Evolutionary conservation across 1,284 basidiomycete species (phyloP).

Genomic region (Agaricales sp.): DNA sequence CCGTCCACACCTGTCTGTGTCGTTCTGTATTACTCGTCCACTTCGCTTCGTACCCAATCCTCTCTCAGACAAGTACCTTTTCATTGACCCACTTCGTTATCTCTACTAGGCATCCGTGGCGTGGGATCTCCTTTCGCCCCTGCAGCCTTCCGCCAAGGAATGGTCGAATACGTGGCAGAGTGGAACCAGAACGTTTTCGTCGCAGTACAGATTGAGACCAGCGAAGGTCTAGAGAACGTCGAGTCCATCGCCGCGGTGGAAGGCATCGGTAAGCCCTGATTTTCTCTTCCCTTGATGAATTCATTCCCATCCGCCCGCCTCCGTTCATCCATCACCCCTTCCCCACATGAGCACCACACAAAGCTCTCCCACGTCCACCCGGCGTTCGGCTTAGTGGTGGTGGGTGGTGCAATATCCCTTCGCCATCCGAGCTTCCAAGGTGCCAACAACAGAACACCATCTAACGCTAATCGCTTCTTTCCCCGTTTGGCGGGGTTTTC

Average conservation of each 20-base stretch:
- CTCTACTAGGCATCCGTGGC: conserved; percentile 16
- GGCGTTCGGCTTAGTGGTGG: too few species aligned
- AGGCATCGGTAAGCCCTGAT: conserved; percentile 39
- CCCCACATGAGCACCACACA: too few species aligned
- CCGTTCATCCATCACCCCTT: conserved; percentile 13
- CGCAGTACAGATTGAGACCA: conserved; percentile 60
- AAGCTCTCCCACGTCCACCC: too few species aligned
- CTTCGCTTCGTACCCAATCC: neutral
- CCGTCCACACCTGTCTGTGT: too few species aligned
- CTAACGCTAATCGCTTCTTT: neutral
- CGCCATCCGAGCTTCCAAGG: too few species aligned
- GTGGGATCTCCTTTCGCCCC: conserved; percentile 20
- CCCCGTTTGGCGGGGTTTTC: conserved; percentile 15
- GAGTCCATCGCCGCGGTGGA: conserved; percentile 52
- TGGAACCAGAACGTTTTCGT: conserved; percentile 44
- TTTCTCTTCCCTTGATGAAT: conserved; percentile 11
- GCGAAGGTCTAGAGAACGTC: conserved; percentile 47
- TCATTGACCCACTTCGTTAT: neutral
- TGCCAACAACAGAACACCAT: conserved; percentile 11
- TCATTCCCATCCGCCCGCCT: conserved; percentile 11
- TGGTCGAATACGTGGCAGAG: conserved; percentile 12
- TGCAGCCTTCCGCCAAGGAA: conserved; percentile 14
- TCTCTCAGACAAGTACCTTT: neutral
- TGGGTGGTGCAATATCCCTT: too few species aligned
- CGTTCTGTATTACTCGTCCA: too few species aligned